Evolutionary conservation across 179 eudicot genomes (phyloP).

Genomic region (Silene noctiflora): DNA sequence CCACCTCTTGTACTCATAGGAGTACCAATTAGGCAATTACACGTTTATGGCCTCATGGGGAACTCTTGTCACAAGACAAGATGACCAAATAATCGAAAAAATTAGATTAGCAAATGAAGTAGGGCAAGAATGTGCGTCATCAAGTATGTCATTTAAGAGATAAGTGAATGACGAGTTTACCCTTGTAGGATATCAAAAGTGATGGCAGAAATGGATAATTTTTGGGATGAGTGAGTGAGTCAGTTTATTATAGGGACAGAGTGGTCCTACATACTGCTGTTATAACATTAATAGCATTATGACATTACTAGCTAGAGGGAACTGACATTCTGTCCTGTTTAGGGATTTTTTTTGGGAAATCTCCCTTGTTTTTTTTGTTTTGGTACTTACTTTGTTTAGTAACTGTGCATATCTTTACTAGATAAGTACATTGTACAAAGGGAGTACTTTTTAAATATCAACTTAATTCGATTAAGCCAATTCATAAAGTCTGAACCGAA

Average conservation of each 20-base stretch:
- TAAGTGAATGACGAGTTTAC: neutral
- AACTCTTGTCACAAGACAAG: too few species aligned
- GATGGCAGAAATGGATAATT: slow-evolving; percentile 4
- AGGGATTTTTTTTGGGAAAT: slow-evolving; percentile 10
- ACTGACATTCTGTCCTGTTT: neutral
- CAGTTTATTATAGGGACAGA: too few species aligned
- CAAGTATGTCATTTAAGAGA: neutral
- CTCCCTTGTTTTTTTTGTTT: neutral
- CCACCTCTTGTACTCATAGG: too few species aligned
- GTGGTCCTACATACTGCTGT: neutral
- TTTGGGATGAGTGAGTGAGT: neutral
- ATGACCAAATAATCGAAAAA: too few species aligned
- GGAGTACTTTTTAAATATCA: too few species aligned
- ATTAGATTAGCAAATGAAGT: neutral
- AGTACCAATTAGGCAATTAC: too few species aligned
- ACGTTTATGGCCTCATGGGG: too few species aligned
- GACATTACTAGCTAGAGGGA: neutral
- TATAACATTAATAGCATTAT: neutral
- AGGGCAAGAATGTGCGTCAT: slow-evolving; percentile 8
- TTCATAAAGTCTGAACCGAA: too few species aligned
- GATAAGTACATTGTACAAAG: too few species aligned
- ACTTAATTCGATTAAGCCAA: too few species aligned
- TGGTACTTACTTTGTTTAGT: too few species aligned
- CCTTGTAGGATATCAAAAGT: neutral
- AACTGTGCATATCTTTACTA: too few species aligned